phyloP scores from a whole-genome alignment of 2,329 filamentous ascomycete species.

The Fusarium solani-melongenae region DNA sequence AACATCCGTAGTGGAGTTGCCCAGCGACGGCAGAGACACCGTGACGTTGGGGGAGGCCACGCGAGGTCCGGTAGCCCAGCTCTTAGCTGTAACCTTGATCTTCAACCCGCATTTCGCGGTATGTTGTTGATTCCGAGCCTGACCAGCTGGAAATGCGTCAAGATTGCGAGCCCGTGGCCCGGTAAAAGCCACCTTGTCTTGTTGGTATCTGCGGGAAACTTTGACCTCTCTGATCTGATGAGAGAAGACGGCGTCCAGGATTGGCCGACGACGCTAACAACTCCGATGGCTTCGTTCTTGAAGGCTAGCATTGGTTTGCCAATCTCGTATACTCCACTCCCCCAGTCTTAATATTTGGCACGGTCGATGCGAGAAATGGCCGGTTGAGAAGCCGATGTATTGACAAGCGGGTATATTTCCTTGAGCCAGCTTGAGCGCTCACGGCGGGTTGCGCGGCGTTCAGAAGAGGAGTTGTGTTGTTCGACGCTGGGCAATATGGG shows the following conservation, averaged over 20 bases:
- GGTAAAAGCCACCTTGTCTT: constrained; percentile 35
- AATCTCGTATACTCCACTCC: constrained; percentile 38
- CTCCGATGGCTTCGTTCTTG: constrained; percentile 27
- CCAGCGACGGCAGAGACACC: constrained; percentile 32
- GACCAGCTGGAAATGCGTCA: constrained; percentile 16
- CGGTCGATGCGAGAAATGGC: constrained; percentile 10
- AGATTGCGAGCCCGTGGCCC: constrained; percentile 24
- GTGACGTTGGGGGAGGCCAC: constrained; percentile 11
- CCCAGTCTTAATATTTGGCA: constrained; percentile 19
- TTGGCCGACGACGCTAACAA: constrained; percentile 36
- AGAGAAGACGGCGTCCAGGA: constrained; percentile 15
- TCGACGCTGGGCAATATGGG: background rate
- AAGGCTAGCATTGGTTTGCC: constrained; percentile 32
- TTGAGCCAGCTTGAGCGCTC: background rate
- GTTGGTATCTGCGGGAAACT: constrained; percentile 28
- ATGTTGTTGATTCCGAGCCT: constrained; percentile 30
- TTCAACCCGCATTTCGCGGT: constrained; percentile 13
- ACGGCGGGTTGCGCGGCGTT: background rate
- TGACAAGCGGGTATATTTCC: background rate
- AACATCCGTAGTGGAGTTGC: constrained; percentile 24
- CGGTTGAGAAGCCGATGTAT: constrained; percentile 12
- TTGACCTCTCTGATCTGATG: constrained; percentile 19
- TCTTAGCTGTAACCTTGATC: constrained; percentile 9
- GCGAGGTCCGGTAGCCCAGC: background rate
- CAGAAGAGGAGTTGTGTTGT: background rate